phyloP scores from a whole-genome alignment of 805 yeast species.

The Pichia ethanolica region DNA sequence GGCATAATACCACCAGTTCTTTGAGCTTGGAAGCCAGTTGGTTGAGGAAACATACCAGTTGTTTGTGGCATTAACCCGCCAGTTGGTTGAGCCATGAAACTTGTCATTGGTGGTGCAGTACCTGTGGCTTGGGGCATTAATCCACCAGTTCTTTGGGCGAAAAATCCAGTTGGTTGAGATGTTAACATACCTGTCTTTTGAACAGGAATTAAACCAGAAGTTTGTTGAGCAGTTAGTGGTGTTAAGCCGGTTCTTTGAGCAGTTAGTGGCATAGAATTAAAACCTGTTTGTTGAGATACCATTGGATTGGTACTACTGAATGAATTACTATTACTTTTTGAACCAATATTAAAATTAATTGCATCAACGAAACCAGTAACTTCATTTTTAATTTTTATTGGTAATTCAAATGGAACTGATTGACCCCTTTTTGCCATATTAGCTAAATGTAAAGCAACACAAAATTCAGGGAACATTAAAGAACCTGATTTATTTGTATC shows the following conservation, averaged over 20 bases:
- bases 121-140: conserved; percentile 49
- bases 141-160: conserved; percentile 36
- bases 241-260: conserved; percentile 45
- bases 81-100: conserved; percentile 23
- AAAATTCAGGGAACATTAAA: conserved; percentile 88
- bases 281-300: conserved; percentile 25
- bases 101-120: conserved; percentile 27
- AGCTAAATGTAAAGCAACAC: conserved; percentile 83
- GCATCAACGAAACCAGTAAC: conserved; percentile 86
- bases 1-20: conserved; percentile 23
- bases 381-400: conserved; percentile 68
- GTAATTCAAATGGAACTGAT: conserved; percentile 64
- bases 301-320: conserved; percentile 8
- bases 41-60: conserved; percentile 30
- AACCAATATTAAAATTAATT: conserved; percentile 71
- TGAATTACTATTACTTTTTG: background rate
- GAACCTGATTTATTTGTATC: conserved; percentile 83
- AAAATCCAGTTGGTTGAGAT: conserved; percentile 34
- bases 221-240: conserved; percentile 30
- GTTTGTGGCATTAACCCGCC: conserved; percentile 17
- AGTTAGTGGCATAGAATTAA: conserved; percentile 8
- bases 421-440: conserved; percentile 72
- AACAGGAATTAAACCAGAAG: conserved; percentile 23
- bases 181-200: conserved; percentile 45
- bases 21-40: conserved; percentile 28